These are phyloP conservation scores for Fusarium sp. DNA, from an alignment of 2,329 filamentous ascomycete genomes.

Conservation along the genomic window DNA sequence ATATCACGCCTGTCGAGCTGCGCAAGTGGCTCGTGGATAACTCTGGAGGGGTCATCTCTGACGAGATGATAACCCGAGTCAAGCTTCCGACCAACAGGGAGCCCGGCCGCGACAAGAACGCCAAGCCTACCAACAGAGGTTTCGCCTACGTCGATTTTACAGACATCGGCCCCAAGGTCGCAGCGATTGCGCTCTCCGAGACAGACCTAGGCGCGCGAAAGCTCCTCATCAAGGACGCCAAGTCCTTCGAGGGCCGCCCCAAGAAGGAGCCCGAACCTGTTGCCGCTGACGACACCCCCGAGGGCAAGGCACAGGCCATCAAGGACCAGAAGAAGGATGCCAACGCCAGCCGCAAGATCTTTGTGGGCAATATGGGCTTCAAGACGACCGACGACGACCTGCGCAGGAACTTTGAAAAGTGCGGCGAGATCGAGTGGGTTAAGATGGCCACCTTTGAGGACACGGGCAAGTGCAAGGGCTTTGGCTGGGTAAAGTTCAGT, in stretches of 20 bases:
- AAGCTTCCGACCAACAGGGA: slow-evolving; percentile 75
- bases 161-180: slow-evolving; percentile 70
- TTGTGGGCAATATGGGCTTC: slow-evolving; percentile 89
- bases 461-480: slow-evolving; percentile 96
- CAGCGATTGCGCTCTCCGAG: slow-evolving; percentile 88
- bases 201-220: slow-evolving; percentile 76
- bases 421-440: slow-evolving; percentile 80
- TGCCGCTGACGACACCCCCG: slow-evolving; percentile 39
- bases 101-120: slow-evolving; percentile 46
- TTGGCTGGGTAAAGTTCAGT: slow-evolving; percentile 92
- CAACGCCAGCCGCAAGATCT: slow-evolving; percentile 81
- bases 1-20: slow-evolving; percentile 74
- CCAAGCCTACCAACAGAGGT: slow-evolving; percentile 73
- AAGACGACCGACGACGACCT: slow-evolving; percentile 82
- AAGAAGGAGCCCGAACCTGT: slow-evolving; percentile 62
- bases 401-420: slow-evolving; percentile 80
- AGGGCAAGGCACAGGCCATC: slow-evolving; percentile 47
- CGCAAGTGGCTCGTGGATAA: slow-evolving; percentile 80
- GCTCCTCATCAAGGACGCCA: slow-evolving; percentile 91
- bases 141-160: slow-evolving; percentile 97
- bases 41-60: slow-evolving; percentile 69
- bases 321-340: slow-evolving; percentile 51
- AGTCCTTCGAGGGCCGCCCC: slow-evolving; percentile 88
- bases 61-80: slow-evolving; percentile 80
- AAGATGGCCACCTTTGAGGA: slow-evolving; percentile 97